Evolutionary conservation across 257 asterid genomes (phyloP), one percentile per base, ranked within the genome.

Genomic region (Petrea volubilis): DNA sequence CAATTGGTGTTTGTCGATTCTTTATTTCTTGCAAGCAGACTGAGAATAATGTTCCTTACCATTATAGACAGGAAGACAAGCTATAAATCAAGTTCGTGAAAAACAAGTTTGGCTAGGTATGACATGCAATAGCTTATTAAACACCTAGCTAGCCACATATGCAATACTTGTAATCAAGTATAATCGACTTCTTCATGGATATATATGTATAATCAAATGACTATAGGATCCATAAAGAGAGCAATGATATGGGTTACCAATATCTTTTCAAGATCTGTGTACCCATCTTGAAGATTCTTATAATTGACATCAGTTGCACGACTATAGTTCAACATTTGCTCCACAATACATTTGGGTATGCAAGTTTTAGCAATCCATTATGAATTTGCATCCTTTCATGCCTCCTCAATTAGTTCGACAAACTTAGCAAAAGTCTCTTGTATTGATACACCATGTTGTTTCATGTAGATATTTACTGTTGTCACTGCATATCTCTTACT

Each of bases 401-500:
- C 73, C 29, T 31, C 53, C 14, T 57, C 68, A 6, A 11, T 13
- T 24, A 14, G 44, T 55, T 53, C 53, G 5, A 20, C 44, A 62
- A 76, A 53, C 59, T 17, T 46, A 2, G 13, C 14, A 38, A 43
- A 0, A 4, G 68, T 25, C 38, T 69, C 80, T 46, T 70, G 10
- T 46, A 15, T n/a, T 0, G 76, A 61, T 10, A n/a, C 8, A 0
- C 55, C 60, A 0, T 76, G 20, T 8, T 70, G 55, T 7, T 76
- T 63, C 72, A 70, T 76, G 77, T 76, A 64, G 36, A 31, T 18
- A 18, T 63, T 67, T 5, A 70, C 29, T 0, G 40, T 64, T 7
- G 76, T 63, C 24, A 17, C 14, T 43, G 47, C 27, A 7, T 64
- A 4, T 23, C n/a, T 41, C 40, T 41, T 76, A 13, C 14, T 62